Evolutionary conservation across 495 filamentous ascomycete species (phyloP).

Genomic region (Hypoxylon crocopeplum): DNA sequence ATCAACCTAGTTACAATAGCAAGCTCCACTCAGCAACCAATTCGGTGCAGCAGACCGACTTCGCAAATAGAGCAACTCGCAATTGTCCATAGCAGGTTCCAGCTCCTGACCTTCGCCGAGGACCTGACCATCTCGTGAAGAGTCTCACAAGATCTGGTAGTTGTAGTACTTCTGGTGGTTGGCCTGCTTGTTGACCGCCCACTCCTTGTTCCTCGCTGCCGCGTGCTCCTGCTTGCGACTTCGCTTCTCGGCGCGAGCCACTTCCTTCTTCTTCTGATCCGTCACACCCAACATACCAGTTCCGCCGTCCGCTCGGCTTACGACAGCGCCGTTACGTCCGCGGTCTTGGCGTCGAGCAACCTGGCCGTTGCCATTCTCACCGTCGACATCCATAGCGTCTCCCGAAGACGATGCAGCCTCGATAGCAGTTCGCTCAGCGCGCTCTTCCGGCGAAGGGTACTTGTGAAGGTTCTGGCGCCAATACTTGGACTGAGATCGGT

Average conservation of each 20-base stretch:
- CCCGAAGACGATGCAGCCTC: slow-evolving; percentile 51
- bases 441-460: slow-evolving; percentile 75
- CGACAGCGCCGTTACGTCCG: slow-evolving; percentile 59
- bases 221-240: slow-evolving; percentile 67
- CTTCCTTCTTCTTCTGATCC: slow-evolving; percentile 72
- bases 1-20: too few relatives aligned
- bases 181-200: slow-evolving; percentile 37
- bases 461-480: slow-evolving; percentile 91
- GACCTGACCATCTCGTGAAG: slow-evolving; percentile 1
- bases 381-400: slow-evolving; percentile 41
- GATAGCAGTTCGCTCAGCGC: slow-evolving; percentile 61
- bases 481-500: slow-evolving; percentile 83
- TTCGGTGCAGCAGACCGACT: too few relatives aligned
- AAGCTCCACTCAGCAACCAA: too few relatives aligned
- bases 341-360: slow-evolving; percentile 54
- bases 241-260: slow-evolving; percentile 67
- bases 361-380: slow-evolving; percentile 38
- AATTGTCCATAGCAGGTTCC: slow-evolving; percentile 1
- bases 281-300: slow-evolving; percentile 77
- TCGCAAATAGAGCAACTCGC: background rate
- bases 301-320: slow-evolving; percentile 69
- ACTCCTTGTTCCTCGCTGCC: slow-evolving; percentile 38
- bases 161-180: slow-evolving; percentile 44
- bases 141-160: slow-evolving; percentile 38
- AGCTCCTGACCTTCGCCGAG: background rate